Base-by-base conservation (phyloP, 495 filamentous ascomycete species). In the Daldinia bambusicola region DNA sequence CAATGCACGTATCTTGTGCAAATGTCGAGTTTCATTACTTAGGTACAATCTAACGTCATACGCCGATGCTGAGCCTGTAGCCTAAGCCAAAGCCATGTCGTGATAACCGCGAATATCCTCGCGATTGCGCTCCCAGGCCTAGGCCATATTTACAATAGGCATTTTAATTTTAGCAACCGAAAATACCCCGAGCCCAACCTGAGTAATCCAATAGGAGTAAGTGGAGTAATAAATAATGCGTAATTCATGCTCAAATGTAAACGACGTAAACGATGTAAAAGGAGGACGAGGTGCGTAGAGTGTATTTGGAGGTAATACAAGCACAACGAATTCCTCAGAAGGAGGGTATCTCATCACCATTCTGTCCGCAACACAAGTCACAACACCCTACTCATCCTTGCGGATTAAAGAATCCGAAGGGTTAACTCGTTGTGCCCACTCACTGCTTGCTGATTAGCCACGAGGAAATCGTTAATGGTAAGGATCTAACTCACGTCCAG, bases 401-500 rank as follows among this genome's bases (percentile, higher is more conserved):
- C 41, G 58, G 61, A 82, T 83, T 14, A 83, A 74, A n/a, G 75
- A 79, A 22, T 83, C 81, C 2, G 80, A 76, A 36, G 80, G 77
- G 37, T 77, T 76, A 26, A 82, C 81, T 53, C 90, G 84, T 72
- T 92, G 90, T 20, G 91, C 91, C 91, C 91, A 94, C 82, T 94
- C 91, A 55, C 90, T 92, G 61, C 45, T 62, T 6, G 51, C 16
- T 14, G 43, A 40, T 73, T 72, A 74, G 74, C 34, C 5, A 66
- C 36, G 60, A 48, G 50, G 22, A 32, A 34, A 56, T 37, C 13
- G 16, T 12, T 18, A 67, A 6, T 6, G 5, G 38, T 12, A 26
- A 34, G 30, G 34, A 59, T 55, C 63, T 37, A 16, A 93, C 93
- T 91, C 78, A 96, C 91, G 95, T 97, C 95, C 95, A 98, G 74